Percentiles rank a stretch among this genome's conserved stretches.
These are phyloP conservation scores for Iberis pinnata DNA, from an alignment of 345 rosid species.

Conservation along the genomic window DNA sequence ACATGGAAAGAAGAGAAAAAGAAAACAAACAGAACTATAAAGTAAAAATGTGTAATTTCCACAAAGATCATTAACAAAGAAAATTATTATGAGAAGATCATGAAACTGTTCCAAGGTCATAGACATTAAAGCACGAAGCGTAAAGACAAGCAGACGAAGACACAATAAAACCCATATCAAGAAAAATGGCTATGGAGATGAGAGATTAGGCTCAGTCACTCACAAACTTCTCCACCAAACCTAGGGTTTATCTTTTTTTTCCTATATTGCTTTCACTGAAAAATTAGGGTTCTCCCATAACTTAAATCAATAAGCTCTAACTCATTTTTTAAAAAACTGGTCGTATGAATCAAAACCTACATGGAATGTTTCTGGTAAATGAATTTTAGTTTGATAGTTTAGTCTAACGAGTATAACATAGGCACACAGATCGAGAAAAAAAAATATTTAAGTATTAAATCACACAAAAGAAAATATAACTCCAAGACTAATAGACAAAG, in stretches of 20 bases:
- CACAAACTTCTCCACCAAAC: slow-evolving; percentile 12
- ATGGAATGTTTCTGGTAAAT: neutral
- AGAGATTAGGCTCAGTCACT: too few relatives aligned
- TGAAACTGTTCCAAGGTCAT: slow-evolving; percentile 3
- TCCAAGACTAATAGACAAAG: too few relatives aligned
- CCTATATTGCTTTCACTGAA: neutral
- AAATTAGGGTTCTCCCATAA: too few relatives aligned
- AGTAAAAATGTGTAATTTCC: slow-evolving; percentile 21
- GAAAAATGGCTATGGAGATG: slow-evolving; percentile 5
- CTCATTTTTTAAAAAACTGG: neutral
- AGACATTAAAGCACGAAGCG: too few relatives aligned
- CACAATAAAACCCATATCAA: neutral
- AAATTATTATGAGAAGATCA: slow-evolving; percentile 15
- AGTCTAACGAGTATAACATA: too few relatives aligned
- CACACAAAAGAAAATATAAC: too few relatives aligned
- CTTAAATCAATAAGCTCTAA: too few relatives aligned
- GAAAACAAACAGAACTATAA: neutral
- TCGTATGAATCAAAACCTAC: slow-evolving; percentile 10
- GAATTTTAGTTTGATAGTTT: neutral
- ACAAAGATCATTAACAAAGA: slow-evolving; percentile 18
- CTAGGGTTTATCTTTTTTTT: slow-evolving; percentile 21
- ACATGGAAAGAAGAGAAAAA: slow-evolving; percentile 30
- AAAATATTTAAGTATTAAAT: too few relatives aligned
- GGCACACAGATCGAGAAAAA: too few relatives aligned
- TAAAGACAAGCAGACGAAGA: neutral